Conservation (phyloP, 2,329 filamentous ascomycete genomes). For the Leptographium flavum region DNA sequence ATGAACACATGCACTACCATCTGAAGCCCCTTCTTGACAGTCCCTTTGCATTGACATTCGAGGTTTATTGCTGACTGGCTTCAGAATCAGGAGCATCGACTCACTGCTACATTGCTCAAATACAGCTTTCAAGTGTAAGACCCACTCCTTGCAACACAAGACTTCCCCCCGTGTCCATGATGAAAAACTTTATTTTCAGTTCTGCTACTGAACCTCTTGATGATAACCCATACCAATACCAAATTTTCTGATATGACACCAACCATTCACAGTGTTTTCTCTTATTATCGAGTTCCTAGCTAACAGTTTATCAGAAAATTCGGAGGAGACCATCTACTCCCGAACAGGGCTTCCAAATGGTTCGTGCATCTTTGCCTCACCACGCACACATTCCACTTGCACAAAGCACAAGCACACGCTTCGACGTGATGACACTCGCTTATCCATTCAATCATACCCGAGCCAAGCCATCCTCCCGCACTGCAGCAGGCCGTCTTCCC, state of each 20-base stretch:
- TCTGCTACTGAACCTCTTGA: constrained; percentile 63
- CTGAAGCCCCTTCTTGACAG: constrained; percentile 33
- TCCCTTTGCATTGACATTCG: not conserved
- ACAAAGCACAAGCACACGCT: too few relatives aligned
- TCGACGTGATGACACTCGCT: constrained; percentile 48
- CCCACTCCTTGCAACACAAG: not conserved
- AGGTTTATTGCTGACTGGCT: not conserved
- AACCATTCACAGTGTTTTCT: constrained; percentile 3
- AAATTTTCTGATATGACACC: constrained; percentile 22
- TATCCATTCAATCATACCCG: constrained; percentile 64
- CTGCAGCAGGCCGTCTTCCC: constrained; percentile 33
- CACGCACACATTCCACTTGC: too few relatives aligned
- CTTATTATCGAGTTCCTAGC: constrained; percentile 1
- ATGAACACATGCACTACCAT: constrained; percentile 64
- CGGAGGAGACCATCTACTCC: too few relatives aligned
- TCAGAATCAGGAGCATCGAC: not conserved
- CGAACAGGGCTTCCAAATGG: not conserved
- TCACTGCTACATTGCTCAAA: too few relatives aligned
- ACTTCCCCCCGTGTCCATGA: constrained; percentile 32
- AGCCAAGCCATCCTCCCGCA: constrained; percentile 62
- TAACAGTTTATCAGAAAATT: not conserved
- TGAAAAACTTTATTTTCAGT: constrained; percentile 52
- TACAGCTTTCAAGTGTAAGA: constrained; percentile 1
- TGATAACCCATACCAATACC: constrained; percentile 47
- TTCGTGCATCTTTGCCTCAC: too few relatives aligned